Base-by-base conservation (phyloP, 2,329 filamentous ascomycete genomes). In the Calonectria leucothoes region DNA sequence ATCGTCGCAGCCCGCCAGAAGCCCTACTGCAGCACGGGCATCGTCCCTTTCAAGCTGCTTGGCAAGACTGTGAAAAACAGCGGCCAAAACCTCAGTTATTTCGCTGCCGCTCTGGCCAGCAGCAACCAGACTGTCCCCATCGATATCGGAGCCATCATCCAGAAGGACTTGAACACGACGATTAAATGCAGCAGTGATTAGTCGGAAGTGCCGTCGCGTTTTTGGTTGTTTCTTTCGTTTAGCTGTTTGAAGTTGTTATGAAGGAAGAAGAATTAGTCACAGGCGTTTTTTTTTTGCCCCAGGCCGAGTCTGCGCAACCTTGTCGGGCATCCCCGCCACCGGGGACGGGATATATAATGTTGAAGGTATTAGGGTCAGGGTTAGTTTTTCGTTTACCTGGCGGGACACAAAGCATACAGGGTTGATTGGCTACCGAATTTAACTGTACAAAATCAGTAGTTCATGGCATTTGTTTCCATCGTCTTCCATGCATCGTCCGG, bases 61-160 rank as follows among this genome's bases (percentile, higher is more conserved):
- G 91, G 91, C 66, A 86, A 87, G 69, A 83, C 85, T 35, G 91
- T 91, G 73, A 77, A 84, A 55, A 88, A 89, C 81, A 73, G 87
- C 74, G 90, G 88, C 72, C 80, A 91, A 80, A 82, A 86, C 57
- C 83, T 93, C 66, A 81, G 83, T 45, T 93, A 93, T 83, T 92
- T 90, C 73, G 85, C 87, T 72, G 84, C 88, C 23, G 90, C 91
- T 27, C 87, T 93, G 31, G 85, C 84, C 72, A 84, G 86, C 55
- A 86, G 84, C 73, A 89, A 89, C 74, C 85, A 90, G 80, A 88
- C 86, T 51, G 82, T 92, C 63, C 80, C 87, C 31, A 86, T 93
- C 74, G 84, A 91, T 76, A 86, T 91, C 57, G 85, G 84, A 45
- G 76, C 81, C 17, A 87, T 88, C 12, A 79, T 91, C 55, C 79